These are phyloP conservation scores for Neoboletus subvelutipes DNA, from an alignment of 768 basidiomycete genomes.

Conservation along the genomic window DNA sequence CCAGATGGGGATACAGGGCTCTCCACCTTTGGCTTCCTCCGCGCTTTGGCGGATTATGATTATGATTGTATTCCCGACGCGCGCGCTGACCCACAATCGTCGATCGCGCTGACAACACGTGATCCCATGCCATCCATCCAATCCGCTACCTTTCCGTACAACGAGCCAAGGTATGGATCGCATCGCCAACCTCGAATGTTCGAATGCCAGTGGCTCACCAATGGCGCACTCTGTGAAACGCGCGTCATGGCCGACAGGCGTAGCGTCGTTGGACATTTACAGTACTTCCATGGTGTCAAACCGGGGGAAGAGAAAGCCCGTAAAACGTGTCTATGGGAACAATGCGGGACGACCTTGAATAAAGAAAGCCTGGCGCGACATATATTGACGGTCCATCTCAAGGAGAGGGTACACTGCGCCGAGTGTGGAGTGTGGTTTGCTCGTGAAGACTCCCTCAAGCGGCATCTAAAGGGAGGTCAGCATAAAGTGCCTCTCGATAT, in stretches of 20 bases:
- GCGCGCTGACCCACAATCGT: not conserved
- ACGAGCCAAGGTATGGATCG: not conserved
- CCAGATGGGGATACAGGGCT: not conserved
- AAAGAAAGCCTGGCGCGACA: conserved; percentile 32
- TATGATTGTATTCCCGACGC: not conserved
- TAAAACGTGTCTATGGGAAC: conserved; percentile 19
- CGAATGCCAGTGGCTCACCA: conserved; percentile 16
- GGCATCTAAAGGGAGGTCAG: conserved; percentile 20
- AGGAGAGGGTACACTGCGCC: conserved; percentile 11
- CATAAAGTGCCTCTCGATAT: conserved; percentile 4
- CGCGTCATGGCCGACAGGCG: conserved; percentile 12
- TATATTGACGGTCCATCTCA: conserved; percentile 27
- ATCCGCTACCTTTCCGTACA: not conserved
- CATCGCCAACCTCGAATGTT: not conserved
- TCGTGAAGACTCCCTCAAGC: conserved; percentile 30
- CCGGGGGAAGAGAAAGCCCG: conserved; percentile 19
- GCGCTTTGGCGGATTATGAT: not conserved
- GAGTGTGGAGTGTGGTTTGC: conserved; percentile 25
- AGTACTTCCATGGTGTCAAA: conserved; percentile 11
- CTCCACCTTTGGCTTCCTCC: not conserved
- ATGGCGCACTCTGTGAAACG: conserved; percentile 4
- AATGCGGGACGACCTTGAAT: conserved; percentile 21
- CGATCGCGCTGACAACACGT: not conserved
- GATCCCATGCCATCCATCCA: not conserved
- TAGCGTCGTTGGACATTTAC: conserved; percentile 16